Evolutionary conservation across 164 flowering plant species (phyloP), one percentile per base, ranked within the genome.

Genomic region (Kalanchoe fedtschenkoi): DNA sequence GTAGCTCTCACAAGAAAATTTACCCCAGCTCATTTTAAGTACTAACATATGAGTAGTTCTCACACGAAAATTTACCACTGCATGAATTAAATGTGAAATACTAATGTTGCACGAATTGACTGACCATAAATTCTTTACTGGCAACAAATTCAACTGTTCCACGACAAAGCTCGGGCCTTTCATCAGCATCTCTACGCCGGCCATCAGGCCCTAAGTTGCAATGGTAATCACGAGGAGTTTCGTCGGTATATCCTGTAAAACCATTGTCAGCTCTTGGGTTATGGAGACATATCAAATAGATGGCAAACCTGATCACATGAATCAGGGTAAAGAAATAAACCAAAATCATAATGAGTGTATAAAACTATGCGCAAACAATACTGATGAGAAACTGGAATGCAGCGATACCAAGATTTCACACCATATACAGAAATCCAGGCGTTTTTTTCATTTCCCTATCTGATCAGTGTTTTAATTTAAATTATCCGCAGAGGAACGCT

Each of bases 141-240:
- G 99, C 99, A 79, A 89, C 82, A 86, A 91, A 91, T 76, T 95
- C 99, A 77, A 95, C 99, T 26, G 99, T 91, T 75, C 99, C 99
- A 70, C 89, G 80, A 61, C 96, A 95, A 46, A 95, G 73, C 70
- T 95, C 99, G 64, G 99, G 96, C 73, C 99, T 85, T 72, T 91
- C 99, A 81, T 95, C 96, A 70, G 96, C 97, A 81, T 95, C 99
- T 73, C 99, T 85, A 55, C 99, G 96, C 67, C 99, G 82, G 59
- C 99, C 96, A 84, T 95, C 97, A 21, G 97, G 96, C 47, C 93
- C 99, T 43, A 91, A 69, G 71, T 95, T 95, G 88, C 99, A 91
- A 64, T 81, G 87, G 73, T 95, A 95, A 38, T 95, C 99, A 58
- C 91, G 96, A 37, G 97, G 99, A 62, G 99, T 95, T 65, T 87